phyloP scores from a whole-genome alignment of 345 rosid species.

The Camelina hispida region DNA sequence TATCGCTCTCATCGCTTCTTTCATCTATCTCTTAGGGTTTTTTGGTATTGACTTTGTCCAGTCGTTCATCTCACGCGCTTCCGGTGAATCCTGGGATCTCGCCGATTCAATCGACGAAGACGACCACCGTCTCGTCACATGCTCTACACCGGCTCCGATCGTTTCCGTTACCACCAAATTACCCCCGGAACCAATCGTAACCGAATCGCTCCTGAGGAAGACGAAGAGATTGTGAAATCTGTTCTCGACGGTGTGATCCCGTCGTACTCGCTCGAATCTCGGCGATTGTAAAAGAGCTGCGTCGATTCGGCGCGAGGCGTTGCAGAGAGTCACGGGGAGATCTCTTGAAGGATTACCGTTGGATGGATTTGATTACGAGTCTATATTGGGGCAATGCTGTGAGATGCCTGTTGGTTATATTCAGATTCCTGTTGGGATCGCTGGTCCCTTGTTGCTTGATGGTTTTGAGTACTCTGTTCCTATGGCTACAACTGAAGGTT shows the following conservation, averaged over 20 bases:
- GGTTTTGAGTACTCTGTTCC: conserved; percentile 86
- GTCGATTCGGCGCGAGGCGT: conserved; percentile 69
- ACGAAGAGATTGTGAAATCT: conserved; percentile 67
- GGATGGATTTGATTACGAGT: conserved; percentile 82
- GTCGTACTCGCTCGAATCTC: conserved; percentile 73
- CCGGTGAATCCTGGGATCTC: conserved; percentile 65
- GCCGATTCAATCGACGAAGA: conserved; percentile 49
- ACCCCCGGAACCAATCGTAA: conserved; percentile 45
- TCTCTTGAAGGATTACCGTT: conserved; percentile 76
- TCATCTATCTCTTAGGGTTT: conserved; percentile 81
- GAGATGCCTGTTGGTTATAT: conserved; percentile 97
- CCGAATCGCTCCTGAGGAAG: conserved; percentile 57
- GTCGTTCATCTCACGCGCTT: conserved; percentile 70
- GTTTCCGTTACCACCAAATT: conserved; percentile 27
- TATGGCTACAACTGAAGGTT: conserved; percentile 98
- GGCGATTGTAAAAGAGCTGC: conserved; percentile 87
- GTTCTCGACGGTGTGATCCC: conserved; percentile 65
- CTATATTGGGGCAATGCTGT: conserved; percentile 93
- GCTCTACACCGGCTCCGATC: conserved; percentile 39
- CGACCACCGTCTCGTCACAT: conserved; percentile 47
- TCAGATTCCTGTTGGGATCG: conserved; percentile 92
- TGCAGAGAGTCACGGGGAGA: conserved; percentile 78
- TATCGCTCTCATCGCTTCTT: conserved; percentile 74
- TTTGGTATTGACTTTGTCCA: conserved; percentile 92
- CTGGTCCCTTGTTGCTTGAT: conserved; percentile 87